Base-by-base conservation (phyloP, 2,329 filamentous ascomycete genomes). In the Trichophyton benhamiae region DNA sequence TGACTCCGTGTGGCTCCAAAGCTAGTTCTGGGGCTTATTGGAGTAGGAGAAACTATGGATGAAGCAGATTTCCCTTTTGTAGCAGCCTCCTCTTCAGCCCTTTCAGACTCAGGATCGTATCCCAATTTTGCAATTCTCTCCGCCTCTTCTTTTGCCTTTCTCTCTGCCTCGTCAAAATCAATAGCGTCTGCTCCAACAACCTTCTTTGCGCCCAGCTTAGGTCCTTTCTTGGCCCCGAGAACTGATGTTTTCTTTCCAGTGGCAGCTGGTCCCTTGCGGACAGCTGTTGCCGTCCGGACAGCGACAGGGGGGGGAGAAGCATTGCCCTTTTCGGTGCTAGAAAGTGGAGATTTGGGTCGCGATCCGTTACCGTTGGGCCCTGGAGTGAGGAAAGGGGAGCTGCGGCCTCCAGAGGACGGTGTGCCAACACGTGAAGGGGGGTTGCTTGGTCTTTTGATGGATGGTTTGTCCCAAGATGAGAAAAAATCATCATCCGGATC, bases 401-500 rank as follows among this genome's bases (percentile, higher is more conserved):
- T 91, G 67, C 91, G 87, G 69, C 87, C 87, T 67, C 89, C 82
- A 9, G 88, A 83, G 2, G 89, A 87, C 13, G 92, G 92, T 2
- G 94, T 97, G 59, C 85, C 86, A 49, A 89, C 94, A 70, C 94
- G 87, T 42, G 92, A 96, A 49, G 94, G 83, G 15, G 94, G 92
- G 67, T 95, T 95, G 66, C 90, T 96, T 41, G 92, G 92, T 68
- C 91, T 86, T 81, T 97, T 99, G 77, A 99, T 95, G 3, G 91
- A 84, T 22, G 94, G 94, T 78, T 97, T 96, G 72, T 97, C 94
- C 94, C 92, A 99, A 0, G 91, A 96, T 8, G 92, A 96, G 77
- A 99, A 99, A 80, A 99, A 99, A 73, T 97, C 94, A 70, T 96
- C 91, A 20, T 87, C 86, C 22, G 83, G 81, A 67, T 96, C 91